Base-by-base conservation (phyloP, 1,139 yeast species). In the Diutina catenulata region DNA sequence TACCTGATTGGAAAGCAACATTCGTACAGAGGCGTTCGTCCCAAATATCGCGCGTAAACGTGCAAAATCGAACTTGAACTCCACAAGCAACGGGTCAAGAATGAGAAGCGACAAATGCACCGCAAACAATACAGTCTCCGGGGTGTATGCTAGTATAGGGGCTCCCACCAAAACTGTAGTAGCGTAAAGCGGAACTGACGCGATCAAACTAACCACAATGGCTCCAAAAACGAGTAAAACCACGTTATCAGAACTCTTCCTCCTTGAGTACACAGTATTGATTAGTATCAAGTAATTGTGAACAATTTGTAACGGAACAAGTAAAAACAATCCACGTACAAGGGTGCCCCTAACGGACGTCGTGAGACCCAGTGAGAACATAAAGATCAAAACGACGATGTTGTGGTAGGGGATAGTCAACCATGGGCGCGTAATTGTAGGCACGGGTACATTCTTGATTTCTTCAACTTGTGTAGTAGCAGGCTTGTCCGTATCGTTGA, bases 131-230 rank as follows among this genome's bases (percentile, higher is more conserved):
- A 70, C 66, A 0, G 95, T 84, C 49, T 78, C 80, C n/a, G 48
- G 45, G 19, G 72, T 49, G 37, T 68, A 65, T 1, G 73, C 62
- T 2, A 76, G 62, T 32, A 82, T 63, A 18, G 97, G 96, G 0
- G 96, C 95, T 5, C 98, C 98, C 51, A 84, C 75, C n/a, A 87
- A 50, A 3, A 87, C 60, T 38, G 80, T 53, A 1, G 71, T 51
- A 1, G 65, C 47, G 48, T 71, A 73, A 1, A 80, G 54, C 3
- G 80, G 59, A 11, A 70, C 43, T 10, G 65, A 41, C 5, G 79
- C 51, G 4, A 72, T 44, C 2, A 73, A 49, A 2, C 68, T 43
- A 3, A 74, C 55, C 4, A 28, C 13, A 15, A 68, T 53, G 5
- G 35, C 35, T 6, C 35, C 35, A 1, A 48, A 49, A 1, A 68